Evolutionary conservation across 495 filamentous ascomycete species (phyloP).

Genomic region (Haplographium delicatum): DNA sequence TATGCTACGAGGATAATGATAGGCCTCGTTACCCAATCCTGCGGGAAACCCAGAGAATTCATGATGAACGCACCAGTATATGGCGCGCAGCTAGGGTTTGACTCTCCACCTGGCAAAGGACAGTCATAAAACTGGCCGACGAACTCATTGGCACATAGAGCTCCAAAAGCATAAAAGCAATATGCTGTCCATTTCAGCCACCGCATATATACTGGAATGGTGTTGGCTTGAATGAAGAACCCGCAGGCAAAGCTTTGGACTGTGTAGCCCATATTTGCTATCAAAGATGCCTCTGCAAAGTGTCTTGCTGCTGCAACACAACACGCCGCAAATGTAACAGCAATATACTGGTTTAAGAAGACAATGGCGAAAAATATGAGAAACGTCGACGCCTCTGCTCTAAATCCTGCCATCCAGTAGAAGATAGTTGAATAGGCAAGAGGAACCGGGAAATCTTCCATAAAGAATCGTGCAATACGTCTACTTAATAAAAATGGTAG

Average conservation of each 20-base stretch:
- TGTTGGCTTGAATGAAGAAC: slow-evolving; percentile 64
- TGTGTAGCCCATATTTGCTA: slow-evolving; percentile 65
- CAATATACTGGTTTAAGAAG: slow-evolving; percentile 60
- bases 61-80: slow-evolving; percentile 66
- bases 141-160: slow-evolving; percentile 65
- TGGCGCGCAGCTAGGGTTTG: slow-evolving; percentile 56
- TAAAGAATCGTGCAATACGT: slow-evolving; percentile 55
- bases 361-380: slow-evolving; percentile 62
- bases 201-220: slow-evolving; percentile 66
- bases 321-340: slow-evolving; percentile 54
- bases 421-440: slow-evolving; percentile 60
- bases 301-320: slow-evolving; percentile 55
- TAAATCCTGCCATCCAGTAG: slow-evolving; percentile 74
- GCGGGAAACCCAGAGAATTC: slow-evolving; percentile 55
- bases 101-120: slow-evolving; percentile 48
- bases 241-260: slow-evolving; percentile 67
- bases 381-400: slow-evolving; percentile 51
- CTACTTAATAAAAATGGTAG: slow-evolving; percentile 60
- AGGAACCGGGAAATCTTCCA: slow-evolving; percentile 66
- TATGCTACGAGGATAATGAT: slow-evolving; percentile 56
- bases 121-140: slow-evolving; percentile 62
- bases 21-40: slow-evolving; percentile 56
- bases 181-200: slow-evolving; percentile 64
- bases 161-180: slow-evolving; percentile 62
- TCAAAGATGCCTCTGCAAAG: slow-evolving; percentile 56